Evolutionary conservation across 352 stramenopile genomes (phyloP), one percentile per base, ranked within the genome.

Genomic region (Aphanomyces stellatus): DNA sequence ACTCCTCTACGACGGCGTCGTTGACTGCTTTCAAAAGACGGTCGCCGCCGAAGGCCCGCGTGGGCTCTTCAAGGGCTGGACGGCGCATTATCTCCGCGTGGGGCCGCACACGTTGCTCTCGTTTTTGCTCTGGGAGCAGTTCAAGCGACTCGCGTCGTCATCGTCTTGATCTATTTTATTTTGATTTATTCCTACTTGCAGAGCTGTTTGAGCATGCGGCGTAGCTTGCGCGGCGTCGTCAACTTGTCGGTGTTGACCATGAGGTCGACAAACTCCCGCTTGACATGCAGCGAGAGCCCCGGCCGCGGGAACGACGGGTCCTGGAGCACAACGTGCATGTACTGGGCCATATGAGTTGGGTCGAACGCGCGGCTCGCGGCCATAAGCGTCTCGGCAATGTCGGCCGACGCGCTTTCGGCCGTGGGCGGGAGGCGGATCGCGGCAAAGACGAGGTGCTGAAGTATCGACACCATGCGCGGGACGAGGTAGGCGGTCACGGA

Each of bases 1-100:
- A 17, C 79, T 81, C 35, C 66, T 93, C 22, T 95, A 95, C 76
- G 75, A 73, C 25, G 80, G 80, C 43, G 69, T 93, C 30, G 49
- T 85, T 11, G 86, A 93, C 71, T 93, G 86, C 68, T 79, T 91
- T 35, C 34, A 53, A 46, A 93, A 95, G 76, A 93, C 83, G 7
- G 80, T 82, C 69, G 79, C 80, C 17, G 76, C 78, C 25, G 86
- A 95, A 65, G 86, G 86, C 24, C 41, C 71, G 17, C 70, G 76
- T 2, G 86, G 84, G 17, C 91, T 95, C 62, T 93, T 88, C 79
- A 95, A 95, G 72, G 86, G 86, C 64, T 95, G 86, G 86, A 74
- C 80, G n/a, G 86, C 86, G 43, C 82, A 92, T 62, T 93, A 93
- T 75, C 87, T 95, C 66, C 86, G 86, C 27, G 76, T 92, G 57